Percentiles rank a stretch among this genome's conserved stretches.
Evolutionary conservation across 768 basidiomycete genomes (phyloP).

Genomic region (Leccinum imitatum): DNA sequence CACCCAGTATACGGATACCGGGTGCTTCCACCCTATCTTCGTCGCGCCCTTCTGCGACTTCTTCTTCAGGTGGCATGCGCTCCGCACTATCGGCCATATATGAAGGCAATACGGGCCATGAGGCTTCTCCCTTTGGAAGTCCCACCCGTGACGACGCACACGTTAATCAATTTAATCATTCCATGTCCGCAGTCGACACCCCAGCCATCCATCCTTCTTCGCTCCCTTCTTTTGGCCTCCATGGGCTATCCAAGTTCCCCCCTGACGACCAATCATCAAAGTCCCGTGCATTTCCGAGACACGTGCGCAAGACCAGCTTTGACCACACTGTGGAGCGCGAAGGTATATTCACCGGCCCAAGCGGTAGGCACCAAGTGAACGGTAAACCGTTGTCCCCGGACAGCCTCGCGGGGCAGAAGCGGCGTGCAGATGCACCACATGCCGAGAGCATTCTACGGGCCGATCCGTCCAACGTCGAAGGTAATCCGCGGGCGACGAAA

Average conservation of each 20-base stretch:
- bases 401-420: constrained; percentile 67
- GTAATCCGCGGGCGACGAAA: constrained; percentile 29
- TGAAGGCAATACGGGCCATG: constrained; percentile 42
- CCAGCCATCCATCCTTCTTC: constrained; percentile 67
- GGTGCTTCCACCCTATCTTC: constrained; percentile 42
- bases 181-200: constrained; percentile 42
- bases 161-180: constrained; percentile 38
- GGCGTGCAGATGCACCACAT: constrained; percentile 79
- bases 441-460: constrained; percentile 76
- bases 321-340: constrained; percentile 85
- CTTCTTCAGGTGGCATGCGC: constrained; percentile 37
- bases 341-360: constrained; percentile 54
- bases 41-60: constrained; percentile 49
- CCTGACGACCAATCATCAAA: constrained; percentile 35
- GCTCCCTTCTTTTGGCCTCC: constrained; percentile 67
- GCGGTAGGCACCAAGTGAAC: constrained; percentile 79
- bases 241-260: constrained; percentile 47
- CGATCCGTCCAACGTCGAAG: constrained; percentile 63
- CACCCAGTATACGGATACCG: constrained; percentile 39
- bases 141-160: constrained; percentile 29
- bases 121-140: constrained; percentile 39
- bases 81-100: constrained; percentile 48
- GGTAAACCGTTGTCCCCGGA: constrained; percentile 70
- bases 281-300: constrained; percentile 69
- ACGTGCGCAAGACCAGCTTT: constrained; percentile 92